phyloP scores from a whole-genome alignment of 139 green algal genomes.

The Zygnema cylindricum region DNA sequence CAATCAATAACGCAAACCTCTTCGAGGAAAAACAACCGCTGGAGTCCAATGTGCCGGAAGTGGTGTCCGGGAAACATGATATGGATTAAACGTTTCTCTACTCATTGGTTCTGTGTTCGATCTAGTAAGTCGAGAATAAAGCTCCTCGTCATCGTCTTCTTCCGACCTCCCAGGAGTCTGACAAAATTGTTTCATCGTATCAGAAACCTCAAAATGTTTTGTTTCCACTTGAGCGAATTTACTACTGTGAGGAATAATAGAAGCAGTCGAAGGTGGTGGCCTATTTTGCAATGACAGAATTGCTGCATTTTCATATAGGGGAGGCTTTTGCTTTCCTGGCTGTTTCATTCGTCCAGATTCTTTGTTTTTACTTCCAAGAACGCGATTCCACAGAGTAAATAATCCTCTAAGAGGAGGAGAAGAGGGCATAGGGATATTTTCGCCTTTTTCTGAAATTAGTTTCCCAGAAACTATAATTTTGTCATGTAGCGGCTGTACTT shows the following conservation, averaged over 20 bases:
- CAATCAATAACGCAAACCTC: too few species aligned
- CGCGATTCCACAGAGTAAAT: background rate
- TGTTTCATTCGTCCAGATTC: background rate
- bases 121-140: background rate
- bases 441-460: background rate
- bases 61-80: background rate
- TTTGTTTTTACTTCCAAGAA: background rate
- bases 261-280: too few species aligned
- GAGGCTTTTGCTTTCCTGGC: background rate
- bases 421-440: too few species aligned
- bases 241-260: too few species aligned
- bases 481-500: background rate
- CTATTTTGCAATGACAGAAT: too few species aligned
- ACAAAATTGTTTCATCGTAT: background rate
- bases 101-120: background rate
- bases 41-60: background rate
- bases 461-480: background rate
- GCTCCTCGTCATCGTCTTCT: background rate
- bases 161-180: background rate
- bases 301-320: background rate
- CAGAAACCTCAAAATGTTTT: background rate
- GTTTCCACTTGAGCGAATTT: background rate
- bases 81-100: background rate
- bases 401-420: background rate
- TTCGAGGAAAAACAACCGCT: background rate